These are phyloP conservation scores for Terana coerulea DNA, from an alignment of 768 basidiomycete genomes.

Conservation along the genomic window DNA sequence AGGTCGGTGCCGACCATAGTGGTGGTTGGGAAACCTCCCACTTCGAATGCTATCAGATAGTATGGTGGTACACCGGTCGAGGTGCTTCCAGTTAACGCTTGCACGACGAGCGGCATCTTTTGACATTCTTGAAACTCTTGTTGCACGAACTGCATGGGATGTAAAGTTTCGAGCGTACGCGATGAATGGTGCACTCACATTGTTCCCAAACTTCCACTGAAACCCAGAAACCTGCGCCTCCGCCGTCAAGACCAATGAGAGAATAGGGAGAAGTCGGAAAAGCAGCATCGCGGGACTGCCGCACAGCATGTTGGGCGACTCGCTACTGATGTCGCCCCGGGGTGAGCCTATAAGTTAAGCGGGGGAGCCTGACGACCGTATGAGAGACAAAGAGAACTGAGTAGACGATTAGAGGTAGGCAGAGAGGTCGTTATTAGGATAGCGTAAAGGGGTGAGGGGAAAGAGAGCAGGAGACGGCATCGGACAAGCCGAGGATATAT, in stretches of 20 bases:
- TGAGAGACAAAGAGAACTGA: too few relatives aligned
- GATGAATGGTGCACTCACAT: conserved; percentile 19
- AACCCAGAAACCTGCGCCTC: conserved; percentile 22
- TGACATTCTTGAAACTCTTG: conserved; percentile 23
- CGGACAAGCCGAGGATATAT: neutral
- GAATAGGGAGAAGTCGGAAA: too few relatives aligned
- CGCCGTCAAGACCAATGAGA: too few relatives aligned
- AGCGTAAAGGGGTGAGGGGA: conserved; percentile 1
- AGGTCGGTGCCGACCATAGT: conserved; percentile 32
- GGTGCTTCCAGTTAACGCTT: conserved; percentile 20
- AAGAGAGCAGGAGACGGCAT: neutral
- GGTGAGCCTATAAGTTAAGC: too few relatives aligned
- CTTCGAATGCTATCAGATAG: conserved; percentile 39
- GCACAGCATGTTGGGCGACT: too few relatives aligned
- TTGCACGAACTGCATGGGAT: conserved; percentile 17
- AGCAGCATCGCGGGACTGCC: too few relatives aligned
- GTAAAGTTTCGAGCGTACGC: neutral
- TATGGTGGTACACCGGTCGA: conserved; percentile 32
- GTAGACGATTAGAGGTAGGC: too few relatives aligned
- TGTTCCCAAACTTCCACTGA: conserved; percentile 30
- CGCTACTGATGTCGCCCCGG: too few relatives aligned
- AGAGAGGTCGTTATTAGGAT: conserved; percentile 8
- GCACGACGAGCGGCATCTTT: conserved; percentile 17
- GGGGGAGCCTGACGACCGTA: too few relatives aligned
- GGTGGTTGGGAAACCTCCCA: conserved; percentile 32